Conservation (phyloP, 768 basidiomycete genomes). For the Trichaptum fuscoviolaceum region DNA sequence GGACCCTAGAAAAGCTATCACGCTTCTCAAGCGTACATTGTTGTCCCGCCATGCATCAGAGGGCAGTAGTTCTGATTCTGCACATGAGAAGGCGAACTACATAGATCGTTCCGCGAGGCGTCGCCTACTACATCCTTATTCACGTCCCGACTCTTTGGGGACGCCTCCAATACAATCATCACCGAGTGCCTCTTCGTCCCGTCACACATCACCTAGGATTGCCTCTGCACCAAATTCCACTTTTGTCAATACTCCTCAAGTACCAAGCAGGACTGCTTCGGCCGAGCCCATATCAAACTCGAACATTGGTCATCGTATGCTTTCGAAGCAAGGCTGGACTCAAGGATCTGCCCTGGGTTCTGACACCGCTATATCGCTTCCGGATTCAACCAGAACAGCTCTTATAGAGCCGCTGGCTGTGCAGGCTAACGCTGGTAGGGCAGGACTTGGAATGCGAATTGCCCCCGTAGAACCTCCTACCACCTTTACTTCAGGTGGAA, state of each 20-base stretch:
- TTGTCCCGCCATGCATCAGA: constrained; percentile 43
- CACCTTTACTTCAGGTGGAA: not conserved
- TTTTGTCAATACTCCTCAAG: constrained; percentile 14
- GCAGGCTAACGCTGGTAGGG: constrained; percentile 35
- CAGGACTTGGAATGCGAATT: constrained; percentile 48
- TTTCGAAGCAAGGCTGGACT: constrained; percentile 73
- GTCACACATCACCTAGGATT: constrained; percentile 7
- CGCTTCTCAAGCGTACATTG: constrained; percentile 57
- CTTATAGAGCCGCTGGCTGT: constrained; percentile 37
- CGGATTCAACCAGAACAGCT: constrained; percentile 19
- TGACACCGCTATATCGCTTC: not conserved
- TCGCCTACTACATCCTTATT: constrained; percentile 50
- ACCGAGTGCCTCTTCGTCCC: constrained; percentile 10
- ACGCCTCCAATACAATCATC: constrained; percentile 20
- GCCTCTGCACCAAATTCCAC: constrained; percentile 12
- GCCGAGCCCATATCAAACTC: constrained; percentile 45
- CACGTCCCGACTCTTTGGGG: constrained; percentile 50
- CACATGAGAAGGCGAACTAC: constrained; percentile 31
- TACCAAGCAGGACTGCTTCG: constrained; percentile 31
- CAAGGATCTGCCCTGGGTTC: constrained; percentile 50
- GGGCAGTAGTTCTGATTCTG: constrained; percentile 18
- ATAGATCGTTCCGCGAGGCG: constrained; percentile 69
- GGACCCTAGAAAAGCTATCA: constrained; percentile 62
- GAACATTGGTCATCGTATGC: constrained; percentile 64
- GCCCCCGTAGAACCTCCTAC: not conserved